Base-by-base conservation (phyloP, 1,284 basidiomycete species). In the Heimioporus punctisporus region DNA sequence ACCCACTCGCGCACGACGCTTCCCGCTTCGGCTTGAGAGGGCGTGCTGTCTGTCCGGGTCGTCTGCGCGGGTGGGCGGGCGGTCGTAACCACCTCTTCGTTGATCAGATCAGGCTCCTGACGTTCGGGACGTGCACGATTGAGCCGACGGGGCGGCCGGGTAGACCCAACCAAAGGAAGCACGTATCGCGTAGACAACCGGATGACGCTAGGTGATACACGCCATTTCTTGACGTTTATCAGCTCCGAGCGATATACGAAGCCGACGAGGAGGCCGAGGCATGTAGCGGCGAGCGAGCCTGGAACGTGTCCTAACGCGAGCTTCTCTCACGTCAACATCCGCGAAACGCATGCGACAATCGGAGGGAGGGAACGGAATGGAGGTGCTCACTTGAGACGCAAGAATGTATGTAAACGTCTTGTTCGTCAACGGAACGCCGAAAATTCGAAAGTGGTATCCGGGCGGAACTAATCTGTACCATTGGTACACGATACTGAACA, bases 401-500 rank as follows among this genome's bases (percentile, higher is more conserved):
- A 91, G 72, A 37, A 89, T 68, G 66, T 91, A 93, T 4, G 76
- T 76, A 64, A 89, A 84, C 37, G 81, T 78, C 70, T 95, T 95
- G 78, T 89, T 91, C 56, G 79, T 87, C 57, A 93, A 72, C 11
- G 83, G 73, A n/a, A 93, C 58, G 6, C 90, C 90, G 57, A 93
- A 88, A 24, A 95, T 76, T 28, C 82, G 79, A 72, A 91, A 92
- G 44, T 78, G 78, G 72, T 95, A 96, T 6, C 85, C 78, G 0
- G 85, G 74, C 1, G 93, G 93, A 1, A 94, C 84, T 40, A 92
- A 80, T 50, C 91, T 79, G 52, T 83, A 82, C 71, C 90, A 90
- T 65, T 95, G 93, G 72, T 92, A 95, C 46, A 95, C 63, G 46
- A 93, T 82, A 63, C 83, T 84, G 76, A 88, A 90, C 14, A 91